A percentile compares a stretch with the other conserved stretches of the same genome.
Conservation (phyloP, 371 early-diverging fungal species). For the Umbelopsis sp. region DNA sequence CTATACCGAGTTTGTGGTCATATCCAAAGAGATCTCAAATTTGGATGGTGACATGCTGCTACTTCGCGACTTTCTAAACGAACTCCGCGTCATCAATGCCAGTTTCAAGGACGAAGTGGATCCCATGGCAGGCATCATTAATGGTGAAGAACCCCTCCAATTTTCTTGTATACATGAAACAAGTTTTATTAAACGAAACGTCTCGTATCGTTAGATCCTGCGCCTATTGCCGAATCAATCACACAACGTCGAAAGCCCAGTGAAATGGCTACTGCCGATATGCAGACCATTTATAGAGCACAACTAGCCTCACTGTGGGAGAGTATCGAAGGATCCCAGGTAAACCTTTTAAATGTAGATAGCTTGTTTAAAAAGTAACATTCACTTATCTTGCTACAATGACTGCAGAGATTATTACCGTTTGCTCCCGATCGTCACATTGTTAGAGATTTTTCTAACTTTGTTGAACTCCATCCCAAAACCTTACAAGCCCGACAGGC, state of each 20-base stretch:
- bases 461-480: conserved; percentile 79
- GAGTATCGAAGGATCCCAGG: conserved; percentile 80
- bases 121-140: conserved; percentile 27
- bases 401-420: conserved; percentile 70
- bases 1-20: conserved; percentile 92
- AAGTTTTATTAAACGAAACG: background rate
- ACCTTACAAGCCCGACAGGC: conserved; percentile 74
- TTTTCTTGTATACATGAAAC: background rate
- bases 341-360: conserved; percentile 21
- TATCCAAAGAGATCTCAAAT: conserved; percentile 92
- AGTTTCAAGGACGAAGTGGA: conserved; percentile 55
- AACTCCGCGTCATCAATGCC: conserved; percentile 68
- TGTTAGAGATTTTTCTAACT: conserved; percentile 76
- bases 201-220: conserved; percentile 9
- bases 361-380: background rate
- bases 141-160: background rate
- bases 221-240: conserved; percentile 27
- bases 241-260: conserved; percentile 38
- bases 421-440: conserved; percentile 77
- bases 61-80: conserved; percentile 70
- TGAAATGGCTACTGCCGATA: conserved; percentile 52
- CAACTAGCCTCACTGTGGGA: conserved; percentile 77
- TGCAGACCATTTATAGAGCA: conserved; percentile 61
- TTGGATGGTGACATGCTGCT: conserved; percentile 75
- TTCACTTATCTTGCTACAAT: background rate